A percentile compares a stretch with the other conserved stretches of the same genome.
phyloP scores from a whole-genome alignment of 352 stramenopile genomes.

The Phytopythium oedochilum region DNA sequence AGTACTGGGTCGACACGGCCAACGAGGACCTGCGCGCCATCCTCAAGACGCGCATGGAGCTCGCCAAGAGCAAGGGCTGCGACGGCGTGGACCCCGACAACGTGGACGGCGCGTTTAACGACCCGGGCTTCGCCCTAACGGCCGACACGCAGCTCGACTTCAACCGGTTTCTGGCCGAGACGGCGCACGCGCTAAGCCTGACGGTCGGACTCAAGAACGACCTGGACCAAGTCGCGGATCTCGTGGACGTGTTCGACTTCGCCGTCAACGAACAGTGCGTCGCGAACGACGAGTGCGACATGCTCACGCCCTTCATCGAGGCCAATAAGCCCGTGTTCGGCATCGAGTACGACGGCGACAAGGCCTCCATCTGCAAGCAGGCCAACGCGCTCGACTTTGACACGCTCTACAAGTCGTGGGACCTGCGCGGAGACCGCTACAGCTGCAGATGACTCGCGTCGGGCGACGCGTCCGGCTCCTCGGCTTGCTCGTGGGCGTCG shows the following conservation, averaged over 20 bases:
- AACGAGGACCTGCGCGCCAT: conserved; percentile 27
- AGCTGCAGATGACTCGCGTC: conserved; percentile 17
- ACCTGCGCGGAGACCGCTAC: conserved; percentile 27
- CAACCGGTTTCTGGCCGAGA: conserved; percentile 34
- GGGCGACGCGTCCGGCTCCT: neutral
- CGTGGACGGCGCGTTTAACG: conserved; percentile 37
- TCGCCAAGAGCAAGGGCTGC: conserved; percentile 42
- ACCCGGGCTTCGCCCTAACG: conserved; percentile 29
- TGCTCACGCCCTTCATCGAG: conserved; percentile 32
- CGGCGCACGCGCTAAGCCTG: conserved; percentile 33
- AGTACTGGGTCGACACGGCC: conserved; percentile 37
- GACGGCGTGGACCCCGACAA: conserved; percentile 57
- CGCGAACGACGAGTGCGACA: conserved; percentile 42
- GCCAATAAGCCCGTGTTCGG: conserved; percentile 52
- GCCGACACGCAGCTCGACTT: conserved; percentile 38
- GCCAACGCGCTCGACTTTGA: conserved; percentile 31
- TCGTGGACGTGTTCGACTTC: conserved; percentile 48
- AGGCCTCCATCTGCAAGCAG: conserved; percentile 14
- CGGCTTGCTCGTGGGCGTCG: neutral
- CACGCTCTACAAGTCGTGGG: conserved; percentile 32
- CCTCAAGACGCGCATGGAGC: conserved; percentile 33
- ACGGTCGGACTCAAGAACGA: conserved; percentile 56
- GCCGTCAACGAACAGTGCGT: conserved; percentile 56
- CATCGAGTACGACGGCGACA: conserved; percentile 47
- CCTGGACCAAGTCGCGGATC: conserved; percentile 26